Conservation (phyloP, 2,329 filamentous ascomycete genomes). For the Claviceps arundinis region DNA sequence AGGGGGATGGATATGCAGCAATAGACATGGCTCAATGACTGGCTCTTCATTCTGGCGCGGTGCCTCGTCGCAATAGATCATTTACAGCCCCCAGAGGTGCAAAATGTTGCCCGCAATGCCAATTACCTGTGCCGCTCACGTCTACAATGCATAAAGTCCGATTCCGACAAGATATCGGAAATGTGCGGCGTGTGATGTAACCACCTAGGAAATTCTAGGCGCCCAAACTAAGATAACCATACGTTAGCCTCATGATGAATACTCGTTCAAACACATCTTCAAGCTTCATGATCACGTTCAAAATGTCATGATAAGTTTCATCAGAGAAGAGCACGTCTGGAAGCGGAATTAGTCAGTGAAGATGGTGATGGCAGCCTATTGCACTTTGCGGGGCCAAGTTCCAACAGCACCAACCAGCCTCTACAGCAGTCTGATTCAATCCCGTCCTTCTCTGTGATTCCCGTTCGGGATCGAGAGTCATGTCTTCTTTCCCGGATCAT, state of each 20-base stretch:
- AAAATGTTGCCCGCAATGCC: no score
- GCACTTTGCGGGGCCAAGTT: neutral
- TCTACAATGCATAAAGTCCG: no score
- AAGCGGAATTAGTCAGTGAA: neutral
- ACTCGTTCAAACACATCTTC: neutral
- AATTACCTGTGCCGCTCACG: no score
- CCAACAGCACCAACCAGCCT: neutral
- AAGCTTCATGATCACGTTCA: neutral
- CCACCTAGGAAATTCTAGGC: neutral
- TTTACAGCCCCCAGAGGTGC: no score
- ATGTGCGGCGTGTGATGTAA: neutral
- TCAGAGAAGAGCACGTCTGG: neutral
- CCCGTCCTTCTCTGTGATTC: neutral
- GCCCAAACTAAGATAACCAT: neutral
- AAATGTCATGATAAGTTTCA: neutral
- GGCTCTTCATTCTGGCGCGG: no score
- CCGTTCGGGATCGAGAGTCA: neutral
- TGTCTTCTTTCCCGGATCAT: neutral
- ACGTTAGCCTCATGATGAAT: neutral
- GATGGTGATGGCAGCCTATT: neutral
- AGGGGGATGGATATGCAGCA: no score
- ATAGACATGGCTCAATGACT: no score
- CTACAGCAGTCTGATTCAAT: neutral
- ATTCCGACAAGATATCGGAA: no score
- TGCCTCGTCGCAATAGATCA: no score